Conservation (phyloP, 805 yeast species). For the Zygoascus biomembranicola region DNA sequence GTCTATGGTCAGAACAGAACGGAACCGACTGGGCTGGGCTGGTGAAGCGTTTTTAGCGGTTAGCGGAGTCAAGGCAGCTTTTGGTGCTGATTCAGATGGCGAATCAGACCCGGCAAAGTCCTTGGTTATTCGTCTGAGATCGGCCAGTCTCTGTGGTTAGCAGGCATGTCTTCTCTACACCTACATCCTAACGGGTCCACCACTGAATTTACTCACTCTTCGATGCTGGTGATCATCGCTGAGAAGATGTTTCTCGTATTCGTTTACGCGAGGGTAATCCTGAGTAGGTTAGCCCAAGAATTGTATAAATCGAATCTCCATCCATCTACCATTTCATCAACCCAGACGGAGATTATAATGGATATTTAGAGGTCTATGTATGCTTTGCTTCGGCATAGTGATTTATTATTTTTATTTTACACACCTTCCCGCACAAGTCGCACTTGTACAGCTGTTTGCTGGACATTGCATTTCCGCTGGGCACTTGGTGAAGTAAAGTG, state of each 20-base stretch:
- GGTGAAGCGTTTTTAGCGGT: neutral
- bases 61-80: neutral
- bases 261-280: slow-evolving; percentile 1
- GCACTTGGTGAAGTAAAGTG: neutral
- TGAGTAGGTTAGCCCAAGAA: neutral
- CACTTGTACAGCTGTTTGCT: neutral
- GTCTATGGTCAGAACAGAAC: neutral
- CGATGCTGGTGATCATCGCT: slow-evolving; percentile 5
- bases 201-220: neutral
- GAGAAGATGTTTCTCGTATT: slow-evolving; percentile 3
- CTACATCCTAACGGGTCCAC: too few species aligned
- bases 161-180: neutral
- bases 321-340: too few species aligned
- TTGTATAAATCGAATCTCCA: too few species aligned
- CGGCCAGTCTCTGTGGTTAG: neutral
- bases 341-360: too few species aligned
- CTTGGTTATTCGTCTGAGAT: neutral
- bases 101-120: neutral
- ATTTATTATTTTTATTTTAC: neutral
- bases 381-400: too few species aligned
- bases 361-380: neutral
- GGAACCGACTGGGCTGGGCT: neutral
- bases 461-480: neutral
- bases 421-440: neutral
- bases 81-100: neutral